Base-by-base conservation (phyloP, 331 rosid genomes). In the Stylosanthes scabra region DNA sequence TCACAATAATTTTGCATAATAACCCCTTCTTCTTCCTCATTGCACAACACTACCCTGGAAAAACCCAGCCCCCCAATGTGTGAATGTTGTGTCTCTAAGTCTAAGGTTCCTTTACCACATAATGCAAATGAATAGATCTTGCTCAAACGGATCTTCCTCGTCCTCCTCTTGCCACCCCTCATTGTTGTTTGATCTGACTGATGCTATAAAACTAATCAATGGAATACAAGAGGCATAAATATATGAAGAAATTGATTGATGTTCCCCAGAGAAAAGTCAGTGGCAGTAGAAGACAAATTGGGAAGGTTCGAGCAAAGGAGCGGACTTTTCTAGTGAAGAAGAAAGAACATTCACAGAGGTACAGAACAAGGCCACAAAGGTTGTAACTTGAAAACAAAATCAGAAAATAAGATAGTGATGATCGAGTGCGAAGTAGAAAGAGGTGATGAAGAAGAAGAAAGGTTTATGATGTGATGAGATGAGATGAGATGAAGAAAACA, bases 41-140 rank as follows among this genome's bases (percentile, higher is more conserved):
- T 95, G 75, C 94, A 87, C 55, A 63, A 87, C 31, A 95, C 97
- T 58, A 87, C 96, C 81, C 99, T 80, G 66, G 99, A 92, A 84
- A 76, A 92, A 54, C 98, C 98, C 11, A 89, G 89, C n/a, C 90
- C 90, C 52, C 99, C 99, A 74, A 95, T 87, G 54, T 85, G 88
- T 25, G 93, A 83, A 81, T 90, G 90, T 13, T 20, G 25, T 20
- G 25, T 20, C 1, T 90, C 97, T 51, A 81, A 86, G 70, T 78
- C 73, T 66, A 92, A 72, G 13, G 84, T 78, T 65, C 83, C 68
- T 83, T 73, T 90, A 25, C 96, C 92, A 59, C 91, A 88, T 7
- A 72, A 88, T 7, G 75, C 78, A 74, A 95, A 90, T 47, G 99
- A 84, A 72, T 95, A 95, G 88, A 95, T 87, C 90, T 95, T 92